These are phyloP conservation scores for Yamadazyma sp. DNA, from an alignment of 1,139 yeast genomes.

Conservation along the genomic window DNA sequence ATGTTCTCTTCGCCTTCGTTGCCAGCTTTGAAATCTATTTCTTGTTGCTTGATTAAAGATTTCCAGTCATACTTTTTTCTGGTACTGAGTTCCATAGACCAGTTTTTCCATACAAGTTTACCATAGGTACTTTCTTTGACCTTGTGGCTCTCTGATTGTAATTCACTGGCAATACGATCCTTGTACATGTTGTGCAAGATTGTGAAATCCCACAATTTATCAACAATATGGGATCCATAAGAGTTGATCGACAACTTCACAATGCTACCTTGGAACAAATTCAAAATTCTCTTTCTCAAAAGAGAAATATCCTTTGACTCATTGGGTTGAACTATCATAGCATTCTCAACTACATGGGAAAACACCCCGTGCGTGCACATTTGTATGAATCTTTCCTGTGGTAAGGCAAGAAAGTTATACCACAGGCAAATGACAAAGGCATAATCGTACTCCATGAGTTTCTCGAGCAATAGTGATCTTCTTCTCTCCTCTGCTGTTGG, in stretches of 20 bases:
- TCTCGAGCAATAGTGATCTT: slow-evolving; percentile 71
- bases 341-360: slow-evolving; percentile 77
- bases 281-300: slow-evolving; percentile 68
- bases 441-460: slow-evolving; percentile 65
- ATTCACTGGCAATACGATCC: slow-evolving; percentile 77
- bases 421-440: slow-evolving; percentile 58
- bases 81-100: slow-evolving; percentile 77
- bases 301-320: slow-evolving; percentile 51
- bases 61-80: slow-evolving; percentile 87
- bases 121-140: slow-evolving; percentile 89
- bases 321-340: slow-evolving; percentile 40
- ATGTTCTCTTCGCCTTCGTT: slow-evolving; percentile 18
- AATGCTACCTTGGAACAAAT: slow-evolving; percentile 54
- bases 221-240: slow-evolving; percentile 90
- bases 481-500: slow-evolving; percentile 90
- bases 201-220: slow-evolving; percentile 79
- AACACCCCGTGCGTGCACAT: slow-evolving; percentile 88
- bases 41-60: slow-evolving; percentile 67
- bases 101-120: slow-evolving; percentile 90
- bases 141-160: slow-evolving; percentile 58
- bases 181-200: slow-evolving; percentile 78
- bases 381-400: slow-evolving; percentile 57
- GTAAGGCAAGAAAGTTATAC: slow-evolving; percentile 60
- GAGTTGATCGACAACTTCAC: slow-evolving; percentile 77
- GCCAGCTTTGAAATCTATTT: slow-evolving; percentile 45